phyloP scores from a whole-genome alignment of 1,284 basidiomycete species.

The Cryptococcus sp. region DNA sequence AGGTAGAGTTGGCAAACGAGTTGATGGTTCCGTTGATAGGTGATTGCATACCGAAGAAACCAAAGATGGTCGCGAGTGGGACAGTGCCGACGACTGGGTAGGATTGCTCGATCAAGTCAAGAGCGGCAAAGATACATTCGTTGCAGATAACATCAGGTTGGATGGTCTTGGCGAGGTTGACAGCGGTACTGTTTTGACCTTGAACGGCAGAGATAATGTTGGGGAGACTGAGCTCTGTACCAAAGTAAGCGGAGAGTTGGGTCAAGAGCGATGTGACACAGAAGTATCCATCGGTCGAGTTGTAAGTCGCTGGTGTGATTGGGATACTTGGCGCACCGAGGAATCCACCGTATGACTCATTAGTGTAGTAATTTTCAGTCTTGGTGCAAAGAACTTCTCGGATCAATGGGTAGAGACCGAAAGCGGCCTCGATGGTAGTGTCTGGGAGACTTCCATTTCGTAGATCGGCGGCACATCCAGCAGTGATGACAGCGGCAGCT shows the following conservation, averaged over 20 bases:
- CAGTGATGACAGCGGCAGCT: constrained; percentile 23
- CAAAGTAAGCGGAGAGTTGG: constrained; percentile 31
- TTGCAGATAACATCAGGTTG: constrained; percentile 31
- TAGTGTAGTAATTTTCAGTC: constrained; percentile 17
- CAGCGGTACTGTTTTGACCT: constrained; percentile 27
- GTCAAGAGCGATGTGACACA: constrained; percentile 34
- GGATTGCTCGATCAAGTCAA: constrained; percentile 29
- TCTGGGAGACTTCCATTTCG: constrained; percentile 21
- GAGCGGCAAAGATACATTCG: constrained; percentile 40
- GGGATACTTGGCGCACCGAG: constrained; percentile 13
- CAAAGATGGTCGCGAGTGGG: constrained; percentile 11
- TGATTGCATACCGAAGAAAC: constrained; percentile 14
- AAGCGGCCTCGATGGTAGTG: constrained; percentile 20
- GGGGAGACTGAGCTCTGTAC: constrained; percentile 27
- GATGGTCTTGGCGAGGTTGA: constrained; percentile 14
- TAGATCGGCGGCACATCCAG: constrained; percentile 33
- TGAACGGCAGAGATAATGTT: constrained; percentile 21
- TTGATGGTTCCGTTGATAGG: constrained; percentile 7
- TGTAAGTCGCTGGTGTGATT: constrained; percentile 15
- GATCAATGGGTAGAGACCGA: constrained; percentile 32
- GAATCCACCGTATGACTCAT: constrained; percentile 10
- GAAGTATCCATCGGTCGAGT: constrained; percentile 32
- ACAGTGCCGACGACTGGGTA: constrained; percentile 31
- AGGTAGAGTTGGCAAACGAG: constrained; percentile 18
- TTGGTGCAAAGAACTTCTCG: constrained; percentile 42